Evolutionary conservation across 441 rosid species (phyloP), one percentile per base, ranked within the genome.

Genomic region (Theobroma grandiflorum): DNA sequence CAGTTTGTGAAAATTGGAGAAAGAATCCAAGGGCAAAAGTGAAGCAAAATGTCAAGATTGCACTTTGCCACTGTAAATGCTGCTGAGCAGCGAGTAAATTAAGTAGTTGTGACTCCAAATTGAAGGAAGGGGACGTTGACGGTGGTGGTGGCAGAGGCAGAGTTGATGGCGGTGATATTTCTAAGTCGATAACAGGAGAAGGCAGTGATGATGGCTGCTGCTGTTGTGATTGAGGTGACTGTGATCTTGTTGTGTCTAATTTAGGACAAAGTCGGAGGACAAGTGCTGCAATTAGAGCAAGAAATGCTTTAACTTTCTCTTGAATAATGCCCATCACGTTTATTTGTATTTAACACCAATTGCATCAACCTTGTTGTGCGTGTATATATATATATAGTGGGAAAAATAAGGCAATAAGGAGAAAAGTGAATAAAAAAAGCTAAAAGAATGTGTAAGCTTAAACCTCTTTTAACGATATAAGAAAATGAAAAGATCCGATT

Each of bases 31-130:
- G 49, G 2, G 49, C 49, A 45, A 45, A 45, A 45, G 10, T 45
- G 49, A 57, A 57, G 61, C 61, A 57, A 57, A 57, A 57, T n/a
- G 61, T 57, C 26, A 57, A 57, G 61, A 57, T 57, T 57, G 26
- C 61, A 57, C 20, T n/a, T 22, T n/a, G 61, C 61, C 61, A 57
- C 6, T n/a, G 61, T n/a, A n/a, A 11, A 57, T 7, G 61, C 10
- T 2, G 3, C 20, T n/a, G 61, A n/a, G 61, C 31, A n/a, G 61
- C 5, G 2, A 57, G 31, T 57, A 57, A 57, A n/a, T 57, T 57
- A n/a, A 57, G 61, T 7, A 57, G 26, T 57, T 57, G 3, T 57
- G 61, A 20, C 9, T 57, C 61, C 10, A 2, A 2, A 10, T 57
- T 57, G 31, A 20, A 57, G 31, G 61, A n/a, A 6, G 61, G 61